Evolutionary conservation across 345 rosid genomes (phyloP).

Genomic region (Aurinia saxatilis): DNA sequence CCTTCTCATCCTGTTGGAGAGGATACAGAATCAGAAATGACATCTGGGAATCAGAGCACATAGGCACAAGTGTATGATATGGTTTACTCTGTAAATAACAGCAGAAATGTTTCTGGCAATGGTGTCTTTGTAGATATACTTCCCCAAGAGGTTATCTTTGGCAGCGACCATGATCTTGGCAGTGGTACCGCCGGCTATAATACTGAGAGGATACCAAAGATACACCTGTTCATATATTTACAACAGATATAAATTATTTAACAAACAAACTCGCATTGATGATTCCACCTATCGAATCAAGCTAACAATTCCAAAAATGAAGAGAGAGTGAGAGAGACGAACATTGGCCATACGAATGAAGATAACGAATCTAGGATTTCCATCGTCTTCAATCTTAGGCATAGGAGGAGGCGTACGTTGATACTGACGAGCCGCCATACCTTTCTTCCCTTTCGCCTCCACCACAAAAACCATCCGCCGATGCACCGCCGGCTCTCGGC

Average conservation of each 20-base stretch:
- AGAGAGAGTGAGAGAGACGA: constrained; percentile 26
- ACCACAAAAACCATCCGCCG: constrained; percentile 39
- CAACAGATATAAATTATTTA: too few species aligned
- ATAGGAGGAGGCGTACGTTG: constrained; percentile 60
- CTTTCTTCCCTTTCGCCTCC: constrained; percentile 81
- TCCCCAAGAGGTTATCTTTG: constrained; percentile 83
- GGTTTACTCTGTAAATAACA: constrained; percentile 67
- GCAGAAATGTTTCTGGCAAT: constrained; percentile 86
- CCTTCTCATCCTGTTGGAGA: constrained; percentile 74
- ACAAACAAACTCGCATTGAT: background rate
- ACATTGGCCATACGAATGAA: constrained; percentile 88
- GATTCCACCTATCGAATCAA: background rate
- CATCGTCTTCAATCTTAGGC: constrained; percentile 96
- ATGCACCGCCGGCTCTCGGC: constrained; percentile 8
- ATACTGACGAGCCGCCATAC: constrained; percentile 75
- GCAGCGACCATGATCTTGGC: constrained; percentile 97
- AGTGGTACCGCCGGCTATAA: constrained; percentile 83
- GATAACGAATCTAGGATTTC: constrained; percentile 82
- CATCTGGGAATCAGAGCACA: background rate
- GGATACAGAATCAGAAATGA: constrained; percentile 9
- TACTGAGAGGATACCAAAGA: constrained; percentile 88
- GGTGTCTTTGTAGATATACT: constrained; percentile 88
- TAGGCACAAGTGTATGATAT: background rate
- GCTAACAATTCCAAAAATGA: background rate
- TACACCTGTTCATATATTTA: constrained; percentile 74